Evolutionary conservation across 805 yeast genomes (phyloP).

Genomic region (Debaryomyces tyrocola): DNA sequence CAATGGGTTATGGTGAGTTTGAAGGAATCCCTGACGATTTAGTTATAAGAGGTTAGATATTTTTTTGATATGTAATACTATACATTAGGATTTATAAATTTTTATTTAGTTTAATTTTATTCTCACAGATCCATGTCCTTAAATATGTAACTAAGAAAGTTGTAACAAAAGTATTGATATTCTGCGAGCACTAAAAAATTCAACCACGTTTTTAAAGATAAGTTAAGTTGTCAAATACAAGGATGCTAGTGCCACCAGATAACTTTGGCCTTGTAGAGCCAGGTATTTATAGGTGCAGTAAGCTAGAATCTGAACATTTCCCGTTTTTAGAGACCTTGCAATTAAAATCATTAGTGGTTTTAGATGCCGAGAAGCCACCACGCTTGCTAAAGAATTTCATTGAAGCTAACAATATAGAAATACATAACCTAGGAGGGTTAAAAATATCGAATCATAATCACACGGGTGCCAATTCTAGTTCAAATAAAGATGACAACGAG

Average conservation of each 20-base stretch:
- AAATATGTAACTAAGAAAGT: not conserved
- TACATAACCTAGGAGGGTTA: slow-evolving; percentile 47
- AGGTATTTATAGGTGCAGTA: slow-evolving; percentile 78
- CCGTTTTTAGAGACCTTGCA: slow-evolving; percentile 76
- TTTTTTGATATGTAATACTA: not conserved
- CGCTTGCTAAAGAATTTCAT: slow-evolving; percentile 67
- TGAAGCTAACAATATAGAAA: slow-evolving; percentile 51
- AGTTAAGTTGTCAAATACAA: not conserved
- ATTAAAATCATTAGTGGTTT: slow-evolving; percentile 64
- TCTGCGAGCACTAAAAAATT: not conserved
- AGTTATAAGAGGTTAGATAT: slow-evolving; percentile 45
- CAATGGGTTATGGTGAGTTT: slow-evolving; percentile 87
- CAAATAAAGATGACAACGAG: slow-evolving; percentile 18
- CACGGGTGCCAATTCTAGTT: slow-evolving; percentile 18
- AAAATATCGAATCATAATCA: slow-evolving; percentile 39
- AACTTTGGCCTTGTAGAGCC: slow-evolving; percentile 90
- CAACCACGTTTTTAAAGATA: not conserved
- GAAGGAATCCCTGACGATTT: slow-evolving; percentile 87
- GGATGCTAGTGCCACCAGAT: slow-evolving; percentile 89
- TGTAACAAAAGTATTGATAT: not conserved
- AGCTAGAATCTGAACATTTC: slow-evolving; percentile 70
- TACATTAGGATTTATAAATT: not conserved
- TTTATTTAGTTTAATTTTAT: not conserved
- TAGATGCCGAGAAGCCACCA: slow-evolving; percentile 87
- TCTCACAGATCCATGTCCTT: not conserved